phyloP scores from a whole-genome alignment of 164 flowering plant genomes.

The Piper longum region DNA sequence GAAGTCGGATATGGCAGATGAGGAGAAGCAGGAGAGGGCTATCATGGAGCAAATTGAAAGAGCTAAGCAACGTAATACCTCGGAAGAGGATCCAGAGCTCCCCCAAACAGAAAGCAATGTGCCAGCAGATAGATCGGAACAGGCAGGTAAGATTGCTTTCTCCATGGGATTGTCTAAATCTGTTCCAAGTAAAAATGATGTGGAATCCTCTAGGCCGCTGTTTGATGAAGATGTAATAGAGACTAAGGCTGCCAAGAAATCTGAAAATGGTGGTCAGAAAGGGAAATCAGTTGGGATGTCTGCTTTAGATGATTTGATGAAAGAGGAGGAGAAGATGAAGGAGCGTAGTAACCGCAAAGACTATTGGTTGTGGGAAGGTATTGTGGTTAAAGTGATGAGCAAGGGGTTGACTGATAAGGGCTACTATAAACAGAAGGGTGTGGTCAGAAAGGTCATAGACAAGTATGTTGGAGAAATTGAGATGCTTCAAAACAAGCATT shows the following conservation, averaged over 20 bases:
- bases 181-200: slow-evolving; percentile 18
- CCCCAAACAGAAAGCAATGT: slow-evolving; percentile 2
- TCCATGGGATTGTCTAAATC: slow-evolving; percentile 32
- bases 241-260: slow-evolving; percentile 7
- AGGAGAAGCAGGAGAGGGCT: slow-evolving; percentile 71
- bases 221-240: slow-evolving; percentile 34
- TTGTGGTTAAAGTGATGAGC: slow-evolving; percentile 86
- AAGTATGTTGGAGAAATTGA: slow-evolving; percentile 78
- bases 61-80: slow-evolving; percentile 37
- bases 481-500: slow-evolving; percentile 67
- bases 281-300: slow-evolving; percentile 22
- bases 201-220: slow-evolving; percentile 26
- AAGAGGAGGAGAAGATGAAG: slow-evolving; percentile 68
- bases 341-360: slow-evolving; percentile 66
- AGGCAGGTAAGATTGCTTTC: slow-evolving; percentile 40
- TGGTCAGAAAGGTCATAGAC: slow-evolving; percentile 59
- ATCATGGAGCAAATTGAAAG: slow-evolving; percentile 68
- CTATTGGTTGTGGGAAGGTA: slow-evolving; percentile 77
- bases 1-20: slow-evolving; percentile 63
- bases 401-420: slow-evolving; percentile 60
- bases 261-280: slow-evolving; percentile 6
- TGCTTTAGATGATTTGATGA: slow-evolving; percentile 71
- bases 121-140: slow-evolving; percentile 19
- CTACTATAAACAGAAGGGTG: slow-evolving; percentile 79
- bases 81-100: slow-evolving; percentile 1